Evolutionary conservation across 176 grass and related monocot species (phyloP).

Genomic region (Phoenix roebelenii): DNA sequence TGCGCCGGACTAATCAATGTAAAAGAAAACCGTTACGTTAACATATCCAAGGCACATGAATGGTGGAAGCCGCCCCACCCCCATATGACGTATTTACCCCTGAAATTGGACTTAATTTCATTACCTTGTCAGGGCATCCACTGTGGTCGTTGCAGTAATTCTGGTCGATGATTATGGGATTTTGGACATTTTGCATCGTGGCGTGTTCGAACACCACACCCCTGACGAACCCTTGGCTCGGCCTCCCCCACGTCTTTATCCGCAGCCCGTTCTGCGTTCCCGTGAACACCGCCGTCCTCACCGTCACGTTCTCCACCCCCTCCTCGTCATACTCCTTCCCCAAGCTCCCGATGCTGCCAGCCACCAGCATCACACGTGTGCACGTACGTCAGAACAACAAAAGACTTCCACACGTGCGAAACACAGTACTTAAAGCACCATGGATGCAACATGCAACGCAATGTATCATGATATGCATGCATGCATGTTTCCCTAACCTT

Average conservation of each 20-base stretch:
- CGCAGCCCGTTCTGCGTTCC: conserved; percentile 59
- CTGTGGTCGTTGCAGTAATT: conserved; percentile 46
- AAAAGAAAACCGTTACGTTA: too few relatives aligned
- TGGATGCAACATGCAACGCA: too few relatives aligned
- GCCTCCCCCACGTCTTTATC: conserved; percentile 75
- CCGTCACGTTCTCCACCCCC: conserved; percentile 71
- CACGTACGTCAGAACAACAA: too few relatives aligned
- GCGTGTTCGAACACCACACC: conserved; percentile 49
- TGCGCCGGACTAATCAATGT: too few relatives aligned
- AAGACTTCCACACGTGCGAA: too few relatives aligned
- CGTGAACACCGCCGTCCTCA: conserved; percentile 72
- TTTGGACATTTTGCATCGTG: conserved; percentile 53
- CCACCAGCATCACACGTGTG: neutral
- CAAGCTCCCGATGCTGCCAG: conserved; percentile 45
- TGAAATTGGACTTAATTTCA: neutral
- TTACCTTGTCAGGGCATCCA: conserved; percentile 35
- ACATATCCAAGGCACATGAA: too few relatives aligned
- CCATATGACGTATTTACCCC: too few relatives aligned
- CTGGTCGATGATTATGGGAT: conserved; percentile 95
- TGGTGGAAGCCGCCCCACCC: too few relatives aligned
- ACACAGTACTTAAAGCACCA: too few relatives aligned
- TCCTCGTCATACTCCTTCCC: conserved; percentile 37
- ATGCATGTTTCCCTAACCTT: conserved; percentile 26
- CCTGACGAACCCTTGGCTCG: conserved; percentile 44
- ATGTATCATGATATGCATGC: neutral